Conservation (phyloP, 2,329 filamentous ascomycete genomes). For the Talaromyces rugulosus region DNA sequence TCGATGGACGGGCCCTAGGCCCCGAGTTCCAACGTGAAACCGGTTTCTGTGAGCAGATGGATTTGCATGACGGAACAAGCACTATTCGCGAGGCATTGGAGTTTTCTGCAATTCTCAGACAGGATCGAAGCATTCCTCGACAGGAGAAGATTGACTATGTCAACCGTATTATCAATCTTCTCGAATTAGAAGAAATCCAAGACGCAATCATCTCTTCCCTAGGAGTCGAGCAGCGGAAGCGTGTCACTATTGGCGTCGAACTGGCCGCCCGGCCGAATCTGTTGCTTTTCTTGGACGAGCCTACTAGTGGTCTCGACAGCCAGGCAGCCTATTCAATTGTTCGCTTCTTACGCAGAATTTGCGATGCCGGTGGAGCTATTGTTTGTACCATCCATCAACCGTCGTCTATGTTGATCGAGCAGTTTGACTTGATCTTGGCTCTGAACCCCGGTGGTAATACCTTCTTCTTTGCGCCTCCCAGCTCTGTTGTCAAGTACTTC, state of each 20-base stretch:
- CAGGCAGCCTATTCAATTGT: constrained; percentile 67
- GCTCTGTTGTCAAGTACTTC: constrained; percentile 66
- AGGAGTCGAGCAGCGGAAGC: constrained; percentile 66
- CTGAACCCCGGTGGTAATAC: constrained; percentile 66
- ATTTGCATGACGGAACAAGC: constrained; percentile 64
- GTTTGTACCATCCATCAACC: constrained; percentile 73
- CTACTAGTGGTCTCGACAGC: constrained; percentile 65
- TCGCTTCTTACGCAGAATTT: constrained; percentile 64
- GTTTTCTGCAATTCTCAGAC: constrained; percentile 64
- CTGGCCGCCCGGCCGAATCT: constrained; percentile 65
- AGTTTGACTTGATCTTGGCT: constrained; percentile 70
- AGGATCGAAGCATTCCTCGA: constrained; percentile 51
- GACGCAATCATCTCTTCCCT: constrained; percentile 63
- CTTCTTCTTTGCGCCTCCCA: constrained; percentile 70
- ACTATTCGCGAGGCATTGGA: constrained; percentile 66
- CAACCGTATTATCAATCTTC: constrained; percentile 60
- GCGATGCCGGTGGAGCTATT: constrained; percentile 64
- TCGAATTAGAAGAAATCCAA: constrained; percentile 62
- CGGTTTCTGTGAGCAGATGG: constrained; percentile 69
- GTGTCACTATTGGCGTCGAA: constrained; percentile 70
- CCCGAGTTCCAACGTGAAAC: constrained; percentile 64
- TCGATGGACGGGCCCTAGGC: constrained; percentile 61
- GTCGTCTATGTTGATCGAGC: constrained; percentile 63
- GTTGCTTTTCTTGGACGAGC: constrained; percentile 68
- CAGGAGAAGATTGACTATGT: constrained; percentile 64